phyloP scores from a whole-genome alignment of 805 yeast genomes.

The Metschnikowia kofuensis region DNA sequence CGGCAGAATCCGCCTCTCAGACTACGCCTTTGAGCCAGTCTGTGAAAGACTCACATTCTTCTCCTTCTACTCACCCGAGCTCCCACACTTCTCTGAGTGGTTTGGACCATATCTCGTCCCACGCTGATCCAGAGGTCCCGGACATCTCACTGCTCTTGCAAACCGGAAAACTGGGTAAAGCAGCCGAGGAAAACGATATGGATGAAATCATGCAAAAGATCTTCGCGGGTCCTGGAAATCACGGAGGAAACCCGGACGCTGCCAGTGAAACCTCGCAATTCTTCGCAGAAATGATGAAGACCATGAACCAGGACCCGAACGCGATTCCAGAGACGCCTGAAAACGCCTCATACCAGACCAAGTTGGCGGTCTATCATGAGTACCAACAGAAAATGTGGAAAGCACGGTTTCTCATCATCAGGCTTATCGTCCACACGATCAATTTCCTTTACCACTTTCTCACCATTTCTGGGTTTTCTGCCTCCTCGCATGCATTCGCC shows the following conservation, averaged over 20 bases:
- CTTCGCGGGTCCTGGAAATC: slow-evolving; percentile 21
- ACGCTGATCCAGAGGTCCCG: slow-evolving; percentile 40
- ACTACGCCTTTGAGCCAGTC: neutral
- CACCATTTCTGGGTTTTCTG: slow-evolving; percentile 21
- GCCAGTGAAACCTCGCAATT: slow-evolving; percentile 2
- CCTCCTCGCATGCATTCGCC: slow-evolving; percentile 26
- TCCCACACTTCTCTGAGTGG: neutral
- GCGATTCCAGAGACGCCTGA: slow-evolving; percentile 11
- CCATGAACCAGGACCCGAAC: slow-evolving; percentile 16
- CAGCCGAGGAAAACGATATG: slow-evolving; percentile 23
- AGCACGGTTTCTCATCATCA: slow-evolving; percentile 30
- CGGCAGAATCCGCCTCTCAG: neutral
- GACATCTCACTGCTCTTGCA: slow-evolving; percentile 28
- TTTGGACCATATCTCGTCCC: slow-evolving; percentile 8
- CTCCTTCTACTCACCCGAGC: neutral
- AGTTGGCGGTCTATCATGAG: slow-evolving; percentile 27
- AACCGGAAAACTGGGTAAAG: slow-evolving; percentile 3
- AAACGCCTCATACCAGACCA: slow-evolving; percentile 27
- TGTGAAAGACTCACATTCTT: neutral
- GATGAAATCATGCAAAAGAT: slow-evolving; percentile 34
- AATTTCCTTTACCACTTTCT: slow-evolving; percentile 37
- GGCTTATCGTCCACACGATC: slow-evolving; percentile 24
- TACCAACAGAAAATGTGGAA: slow-evolving; percentile 34
- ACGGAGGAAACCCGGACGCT: slow-evolving; percentile 6
- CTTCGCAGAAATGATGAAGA: slow-evolving; percentile 34